Evolutionary conservation across 2,329 filamentous ascomycete species (phyloP).

Genomic region (Emydomyces testavorans): DNA sequence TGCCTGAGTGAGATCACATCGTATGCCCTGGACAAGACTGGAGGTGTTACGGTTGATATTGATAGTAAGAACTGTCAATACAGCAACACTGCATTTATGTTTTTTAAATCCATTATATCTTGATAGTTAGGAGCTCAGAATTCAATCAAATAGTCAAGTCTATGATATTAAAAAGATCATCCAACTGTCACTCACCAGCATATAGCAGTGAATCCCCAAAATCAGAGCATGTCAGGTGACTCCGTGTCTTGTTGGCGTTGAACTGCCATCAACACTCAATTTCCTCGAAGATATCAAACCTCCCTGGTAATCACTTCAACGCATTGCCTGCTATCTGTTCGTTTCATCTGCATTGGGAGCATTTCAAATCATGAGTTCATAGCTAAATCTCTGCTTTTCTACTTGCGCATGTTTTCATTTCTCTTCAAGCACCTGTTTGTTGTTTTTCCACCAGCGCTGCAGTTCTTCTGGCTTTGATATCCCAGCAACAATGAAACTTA

Average conservation of each 20-base stretch:
- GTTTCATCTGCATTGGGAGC: background rate
- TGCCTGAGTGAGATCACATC: too few relatives aligned
- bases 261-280: background rate
- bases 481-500: slow-evolving; percentile 27
- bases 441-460: background rate
- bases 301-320: too few relatives aligned
- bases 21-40: too few relatives aligned
- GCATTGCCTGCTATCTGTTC: background rate
- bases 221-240: slow-evolving; percentile 12
- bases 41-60: too few relatives aligned
- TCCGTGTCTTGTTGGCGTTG: slow-evolving; percentile 1
- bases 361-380: background rate
- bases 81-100: too few relatives aligned
- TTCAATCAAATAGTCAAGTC: too few relatives aligned
- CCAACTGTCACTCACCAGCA: too few relatives aligned
- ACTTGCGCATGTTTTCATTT: background rate
- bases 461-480: background rate
- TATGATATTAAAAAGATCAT: too few relatives aligned
- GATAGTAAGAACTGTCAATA: too few relatives aligned
- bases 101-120: too few relatives aligned
- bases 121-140: background rate
- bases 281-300: background rate
- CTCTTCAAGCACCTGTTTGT: background rate
- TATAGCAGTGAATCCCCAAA: too few relatives aligned
- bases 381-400: background rate